Conservation (phyloP, 2,329 filamentous ascomycete species). For the Plenodomus biglobosus region DNA sequence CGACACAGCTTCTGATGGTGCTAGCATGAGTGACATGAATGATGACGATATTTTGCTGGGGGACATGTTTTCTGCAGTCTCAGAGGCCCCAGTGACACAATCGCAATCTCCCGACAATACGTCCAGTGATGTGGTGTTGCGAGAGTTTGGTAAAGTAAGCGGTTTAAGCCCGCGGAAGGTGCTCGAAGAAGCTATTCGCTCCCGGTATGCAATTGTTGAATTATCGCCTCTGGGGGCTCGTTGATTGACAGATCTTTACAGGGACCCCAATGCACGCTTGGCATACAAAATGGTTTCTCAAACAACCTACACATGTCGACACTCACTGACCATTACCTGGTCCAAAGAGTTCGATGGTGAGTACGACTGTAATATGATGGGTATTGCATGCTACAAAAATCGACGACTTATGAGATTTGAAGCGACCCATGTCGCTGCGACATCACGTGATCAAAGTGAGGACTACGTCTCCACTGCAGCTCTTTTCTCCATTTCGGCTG, state of each 20-base stretch:
- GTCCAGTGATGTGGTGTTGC: slow-evolving; percentile 56
- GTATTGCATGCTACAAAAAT: slow-evolving; percentile 50
- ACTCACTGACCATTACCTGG: slow-evolving; percentile 76
- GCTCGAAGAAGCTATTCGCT: slow-evolving; percentile 84
- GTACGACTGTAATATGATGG: slow-evolving; percentile 47
- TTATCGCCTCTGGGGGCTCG: neutral
- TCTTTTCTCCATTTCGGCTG: slow-evolving; percentile 77
- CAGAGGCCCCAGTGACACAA: slow-evolving; percentile 46
- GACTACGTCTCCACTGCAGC: slow-evolving; percentile 79
- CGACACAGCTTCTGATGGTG: neutral
- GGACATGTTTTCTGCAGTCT: slow-evolving; percentile 57
- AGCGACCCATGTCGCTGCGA: slow-evolving; percentile 73
- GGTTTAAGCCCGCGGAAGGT: slow-evolving; percentile 75
- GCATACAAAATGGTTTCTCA: slow-evolving; percentile 70
- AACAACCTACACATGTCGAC: slow-evolving; percentile 72
- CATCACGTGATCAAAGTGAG: slow-evolving; percentile 79
- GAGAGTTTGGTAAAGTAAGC: slow-evolving; percentile 82
- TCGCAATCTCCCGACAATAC: slow-evolving; percentile 1
- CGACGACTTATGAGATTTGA: slow-evolving; percentile 61
- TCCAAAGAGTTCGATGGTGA: slow-evolving; percentile 67
- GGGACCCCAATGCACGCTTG: slow-evolving; percentile 70
- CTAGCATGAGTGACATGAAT: slow-evolving; percentile 29
- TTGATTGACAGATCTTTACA: slow-evolving; percentile 32
- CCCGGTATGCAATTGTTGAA: slow-evolving; percentile 57
- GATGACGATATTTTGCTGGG: slow-evolving; percentile 60